Percentiles rank a stretch among this genome's conserved stretches.
Evolutionary conservation across 2,329 filamentous ascomycete species (phyloP).

Genomic region (Fusarium oxysporum): DNA sequence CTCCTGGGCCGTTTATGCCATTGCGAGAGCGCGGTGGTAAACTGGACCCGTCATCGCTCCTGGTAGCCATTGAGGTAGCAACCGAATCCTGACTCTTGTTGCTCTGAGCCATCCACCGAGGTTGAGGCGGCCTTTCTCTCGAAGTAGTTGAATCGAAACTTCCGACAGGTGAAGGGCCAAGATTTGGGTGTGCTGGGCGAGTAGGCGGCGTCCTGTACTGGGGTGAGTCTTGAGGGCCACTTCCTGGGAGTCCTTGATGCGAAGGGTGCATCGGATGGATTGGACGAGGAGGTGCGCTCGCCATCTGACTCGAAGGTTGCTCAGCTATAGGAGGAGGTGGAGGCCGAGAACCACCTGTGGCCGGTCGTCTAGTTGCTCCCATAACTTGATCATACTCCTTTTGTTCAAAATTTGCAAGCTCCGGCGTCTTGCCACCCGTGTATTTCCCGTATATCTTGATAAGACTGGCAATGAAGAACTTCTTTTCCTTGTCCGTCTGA

Average conservation of each 20-base stretch:
- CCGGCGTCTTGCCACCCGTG: slow-evolving; percentile 84
- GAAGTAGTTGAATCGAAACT: slow-evolving; percentile 63
- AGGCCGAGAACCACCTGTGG: slow-evolving; percentile 36
- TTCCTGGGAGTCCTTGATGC: slow-evolving; percentile 25
- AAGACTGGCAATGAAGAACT: slow-evolving; percentile 96
- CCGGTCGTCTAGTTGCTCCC: slow-evolving; percentile 63
- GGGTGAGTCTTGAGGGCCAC: slow-evolving; percentile 40
- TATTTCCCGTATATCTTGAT: slow-evolving; percentile 98
- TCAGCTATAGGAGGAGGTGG: slow-evolving; percentile 47
- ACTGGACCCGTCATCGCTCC: slow-evolving; percentile 64
- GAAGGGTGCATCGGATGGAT: slow-evolving; percentile 28
- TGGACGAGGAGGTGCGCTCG: slow-evolving; percentile 34
- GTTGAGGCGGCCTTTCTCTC: slow-evolving; percentile 55
- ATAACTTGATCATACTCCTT: slow-evolving; percentile 81
- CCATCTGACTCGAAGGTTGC: slow-evolving; percentile 30
- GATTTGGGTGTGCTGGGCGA: slow-evolving; percentile 54
- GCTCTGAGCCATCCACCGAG: slow-evolving; percentile 61
- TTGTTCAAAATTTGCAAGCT: slow-evolving; percentile 84
- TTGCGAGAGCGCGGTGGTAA: slow-evolving; percentile 66
- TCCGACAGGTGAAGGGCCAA: slow-evolving; percentile 60
- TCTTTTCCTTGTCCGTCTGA: slow-evolving; percentile 93
- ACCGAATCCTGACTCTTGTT: slow-evolving; percentile 71
- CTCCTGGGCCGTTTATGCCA: slow-evolving; percentile 56
- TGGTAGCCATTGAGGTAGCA: slow-evolving; percentile 58
- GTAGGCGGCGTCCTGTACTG: slow-evolving; percentile 47